Conservation (phyloP, 1,284 basidiomycete species). For the Singerocomus inundabilis region DNA sequence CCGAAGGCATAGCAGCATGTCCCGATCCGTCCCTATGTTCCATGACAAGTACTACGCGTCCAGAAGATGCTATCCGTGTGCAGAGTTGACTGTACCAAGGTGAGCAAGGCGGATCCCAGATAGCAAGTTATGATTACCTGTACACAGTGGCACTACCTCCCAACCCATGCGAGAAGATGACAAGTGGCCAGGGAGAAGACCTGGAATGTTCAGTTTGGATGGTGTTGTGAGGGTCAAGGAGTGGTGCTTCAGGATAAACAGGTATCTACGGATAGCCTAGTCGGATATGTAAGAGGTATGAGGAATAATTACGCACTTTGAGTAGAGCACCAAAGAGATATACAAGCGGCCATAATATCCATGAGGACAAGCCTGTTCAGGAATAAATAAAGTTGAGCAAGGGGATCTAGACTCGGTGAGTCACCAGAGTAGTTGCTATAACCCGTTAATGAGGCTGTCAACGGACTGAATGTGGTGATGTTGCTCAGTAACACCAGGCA, state of each 20-base stretch:
- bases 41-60: conserved; percentile 72
- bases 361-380: conserved; percentile 36
- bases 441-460: conserved; percentile 43
- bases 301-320: conserved; percentile 31
- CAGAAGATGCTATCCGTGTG: conserved; percentile 65
- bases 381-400: not conserved
- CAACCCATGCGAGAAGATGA: conserved; percentile 81
- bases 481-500: not conserved
- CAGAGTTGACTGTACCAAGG: conserved; percentile 58
- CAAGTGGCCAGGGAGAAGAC: conserved; percentile 58
- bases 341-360: conserved; percentile 50
- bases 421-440: conserved; percentile 44
- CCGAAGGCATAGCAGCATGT: conserved; percentile 42
- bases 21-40: conserved; percentile 79
- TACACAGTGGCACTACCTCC: conserved; percentile 74
- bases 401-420: not conserved
- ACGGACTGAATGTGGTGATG: conserved; percentile 35
- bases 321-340: conserved; percentile 49
- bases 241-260: conserved; percentile 53
- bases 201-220: conserved; percentile 4
- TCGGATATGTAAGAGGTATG: not conserved
- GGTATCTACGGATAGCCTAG: conserved; percentile 44
- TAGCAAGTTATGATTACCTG: conserved; percentile 41
- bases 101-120: conserved; percentile 1
- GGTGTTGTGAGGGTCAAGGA: conserved; percentile 40